Conservation (phyloP, 139 green algal genomes). For the Spirogloea muscicola region DNA sequence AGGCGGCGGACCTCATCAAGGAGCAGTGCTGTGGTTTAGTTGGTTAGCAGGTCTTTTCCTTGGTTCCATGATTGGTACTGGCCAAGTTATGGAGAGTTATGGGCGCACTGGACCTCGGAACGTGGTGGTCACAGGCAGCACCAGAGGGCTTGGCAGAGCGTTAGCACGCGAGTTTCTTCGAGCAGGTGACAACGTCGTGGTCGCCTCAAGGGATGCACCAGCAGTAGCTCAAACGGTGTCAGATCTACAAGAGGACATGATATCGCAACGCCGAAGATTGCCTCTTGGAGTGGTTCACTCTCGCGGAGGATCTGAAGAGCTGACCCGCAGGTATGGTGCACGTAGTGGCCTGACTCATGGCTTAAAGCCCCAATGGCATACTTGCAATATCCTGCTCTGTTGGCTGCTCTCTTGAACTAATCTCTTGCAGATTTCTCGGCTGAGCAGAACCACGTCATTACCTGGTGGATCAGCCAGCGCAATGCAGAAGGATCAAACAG, state of each 20-base stretch:
- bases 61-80: too few relatives aligned
- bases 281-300: background rate
- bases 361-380: too few relatives aligned
- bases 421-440: too few relatives aligned
- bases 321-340: background rate
- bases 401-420: too few relatives aligned
- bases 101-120: too few relatives aligned
- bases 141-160: slow-evolving; percentile 72
- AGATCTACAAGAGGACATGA: slow-evolving; percentile 49
- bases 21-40: too few relatives aligned
- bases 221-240: slow-evolving; percentile 13
- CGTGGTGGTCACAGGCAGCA: slow-evolving; percentile 69
- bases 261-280: background rate
- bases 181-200: slow-evolving; percentile 63
- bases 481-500: background rate
- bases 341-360: background rate
- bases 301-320: background rate
- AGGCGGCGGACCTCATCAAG: too few relatives aligned
- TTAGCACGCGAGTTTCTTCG: slow-evolving; percentile 74
- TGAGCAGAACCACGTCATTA: background rate
- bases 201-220: slow-evolving; percentile 57
- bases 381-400: too few relatives aligned
- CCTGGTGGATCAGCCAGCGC: background rate
- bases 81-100: too few relatives aligned
- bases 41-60: too few relatives aligned